Percentiles rank a stretch among this genome's conserved stretches.
phyloP scores from a whole-genome alignment of 495 filamentous ascomycete species.

The Lasiosphaeriaceae sp. region DNA sequence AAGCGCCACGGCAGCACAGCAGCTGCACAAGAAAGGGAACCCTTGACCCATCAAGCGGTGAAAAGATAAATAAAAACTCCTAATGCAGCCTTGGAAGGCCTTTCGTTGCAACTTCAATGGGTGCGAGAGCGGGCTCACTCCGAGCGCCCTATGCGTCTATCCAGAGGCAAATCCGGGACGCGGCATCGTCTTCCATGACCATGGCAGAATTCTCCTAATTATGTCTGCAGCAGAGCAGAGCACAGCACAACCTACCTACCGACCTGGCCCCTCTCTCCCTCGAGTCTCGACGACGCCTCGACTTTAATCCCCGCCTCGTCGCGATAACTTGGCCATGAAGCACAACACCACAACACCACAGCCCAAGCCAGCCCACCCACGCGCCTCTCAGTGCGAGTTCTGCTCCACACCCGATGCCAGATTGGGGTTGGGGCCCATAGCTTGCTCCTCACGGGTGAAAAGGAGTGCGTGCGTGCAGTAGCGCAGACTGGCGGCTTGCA shows the following conservation, averaged over 20 bases:
- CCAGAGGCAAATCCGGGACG: conserved; percentile 11
- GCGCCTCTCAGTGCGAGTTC: not conserved
- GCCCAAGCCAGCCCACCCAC: no score
- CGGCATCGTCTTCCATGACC: conserved; percentile 12
- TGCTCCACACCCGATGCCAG: no score
- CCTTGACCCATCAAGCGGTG: conserved; percentile 9
- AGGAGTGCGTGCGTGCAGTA: no score
- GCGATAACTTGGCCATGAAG: no score
- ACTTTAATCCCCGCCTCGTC: no score
- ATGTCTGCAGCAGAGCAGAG: conserved; percentile 2
- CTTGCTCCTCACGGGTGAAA: no score
- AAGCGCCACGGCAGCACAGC: not conserved
- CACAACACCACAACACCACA: not conserved
- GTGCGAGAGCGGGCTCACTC: not conserved
- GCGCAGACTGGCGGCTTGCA: no score
- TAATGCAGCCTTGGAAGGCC: conserved; percentile 14
- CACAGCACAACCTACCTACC: no score
- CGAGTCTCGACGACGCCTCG: no score
- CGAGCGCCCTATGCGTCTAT: conserved; percentile 5
- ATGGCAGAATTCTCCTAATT: conserved; percentile 22
- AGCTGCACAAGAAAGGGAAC: conserved; percentile 1
- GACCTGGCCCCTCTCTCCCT: no score
- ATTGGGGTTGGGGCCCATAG: no score
- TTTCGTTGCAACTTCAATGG: not conserved
- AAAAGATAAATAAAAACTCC: not conserved